These are phyloP conservation scores for Phytophthora colocasiae DNA, from an alignment of 352 stramenopile genomes.

Conservation along the genomic window DNA sequence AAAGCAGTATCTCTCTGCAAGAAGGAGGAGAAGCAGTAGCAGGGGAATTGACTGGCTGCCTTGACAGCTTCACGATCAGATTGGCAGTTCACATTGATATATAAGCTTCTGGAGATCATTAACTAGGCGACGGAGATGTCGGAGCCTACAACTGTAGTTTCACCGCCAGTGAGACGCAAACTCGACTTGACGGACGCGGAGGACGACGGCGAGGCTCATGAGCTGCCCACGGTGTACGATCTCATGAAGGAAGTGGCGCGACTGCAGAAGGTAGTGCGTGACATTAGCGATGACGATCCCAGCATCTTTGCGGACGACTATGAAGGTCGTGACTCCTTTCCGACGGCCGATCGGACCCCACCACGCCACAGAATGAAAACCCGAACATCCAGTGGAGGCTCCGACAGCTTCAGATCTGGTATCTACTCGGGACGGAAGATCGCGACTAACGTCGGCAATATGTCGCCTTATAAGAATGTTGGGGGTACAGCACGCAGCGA, in stretches of 20 bases:
- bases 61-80: background rate
- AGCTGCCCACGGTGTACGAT: conserved; percentile 60
- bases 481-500: conserved; percentile 24
- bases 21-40: background rate
- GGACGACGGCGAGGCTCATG: conserved; percentile 25
- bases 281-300: conserved; percentile 42
- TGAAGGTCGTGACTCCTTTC: conserved; percentile 23
- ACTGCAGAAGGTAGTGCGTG: conserved; percentile 57
- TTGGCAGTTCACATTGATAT: background rate
- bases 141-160: background rate
- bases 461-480: conserved; percentile 44
- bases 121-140: background rate
- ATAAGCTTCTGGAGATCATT: no score
- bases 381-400: conserved; percentile 21
- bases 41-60: no score
- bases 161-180: conserved; percentile 26
- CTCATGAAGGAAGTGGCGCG: conserved; percentile 59
- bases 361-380: conserved; percentile 34
- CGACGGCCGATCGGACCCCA: conserved; percentile 27
- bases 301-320: conserved; percentile 43
- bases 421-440: conserved; percentile 40
- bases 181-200: conserved; percentile 36
- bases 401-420: conserved; percentile 35
- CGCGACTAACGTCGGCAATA: conserved; percentile 27
- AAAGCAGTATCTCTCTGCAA: background rate